Evolutionary conservation across 1,284 basidiomycete species (phyloP).

Genomic region (Malassezia equina): DNA sequence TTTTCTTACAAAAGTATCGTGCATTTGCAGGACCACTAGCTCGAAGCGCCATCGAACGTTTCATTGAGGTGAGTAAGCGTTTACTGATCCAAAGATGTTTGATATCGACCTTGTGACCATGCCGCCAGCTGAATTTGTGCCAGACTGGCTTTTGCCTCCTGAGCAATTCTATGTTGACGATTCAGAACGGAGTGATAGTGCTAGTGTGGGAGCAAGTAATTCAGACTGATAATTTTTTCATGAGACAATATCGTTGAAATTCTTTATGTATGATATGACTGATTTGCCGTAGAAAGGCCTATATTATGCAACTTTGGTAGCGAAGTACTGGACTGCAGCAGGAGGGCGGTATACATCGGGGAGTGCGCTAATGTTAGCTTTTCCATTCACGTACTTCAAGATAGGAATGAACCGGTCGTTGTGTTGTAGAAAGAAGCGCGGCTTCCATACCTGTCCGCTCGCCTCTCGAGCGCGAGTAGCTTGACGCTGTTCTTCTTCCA

Average conservation of each 20-base stretch:
- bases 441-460: conserved; percentile 58
- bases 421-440: conserved; percentile 69
- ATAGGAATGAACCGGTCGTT: conserved; percentile 49
- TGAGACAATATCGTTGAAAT: background rate
- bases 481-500: conserved; percentile 87
- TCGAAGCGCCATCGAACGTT: conserved; percentile 37
- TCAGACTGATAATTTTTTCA: background rate
- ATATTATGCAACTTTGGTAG: conserved; percentile 4
- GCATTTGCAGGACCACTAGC: conserved; percentile 37
- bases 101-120: conserved; percentile 39
- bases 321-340: conserved; percentile 28
- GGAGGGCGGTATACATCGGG: conserved; percentile 23
- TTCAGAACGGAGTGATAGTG: conserved; percentile 18
- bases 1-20: conserved; percentile 23
- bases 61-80: conserved; percentile 25
- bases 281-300: too few relatives aligned
- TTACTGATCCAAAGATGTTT: conserved; percentile 26
- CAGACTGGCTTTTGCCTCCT: conserved; percentile 27
- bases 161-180: conserved; percentile 27
- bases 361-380: background rate
- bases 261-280: too few relatives aligned
- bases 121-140: conserved; percentile 24
- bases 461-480: conserved; percentile 67
- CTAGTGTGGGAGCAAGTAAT: background rate
- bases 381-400: conserved; percentile 25